A percentile compares a stretch with the other conserved stretches of the same genome.
Evolutionary conservation across 768 basidiomycete genomes (phyloP).

Genomic region (Auricularia heimuer): DNA sequence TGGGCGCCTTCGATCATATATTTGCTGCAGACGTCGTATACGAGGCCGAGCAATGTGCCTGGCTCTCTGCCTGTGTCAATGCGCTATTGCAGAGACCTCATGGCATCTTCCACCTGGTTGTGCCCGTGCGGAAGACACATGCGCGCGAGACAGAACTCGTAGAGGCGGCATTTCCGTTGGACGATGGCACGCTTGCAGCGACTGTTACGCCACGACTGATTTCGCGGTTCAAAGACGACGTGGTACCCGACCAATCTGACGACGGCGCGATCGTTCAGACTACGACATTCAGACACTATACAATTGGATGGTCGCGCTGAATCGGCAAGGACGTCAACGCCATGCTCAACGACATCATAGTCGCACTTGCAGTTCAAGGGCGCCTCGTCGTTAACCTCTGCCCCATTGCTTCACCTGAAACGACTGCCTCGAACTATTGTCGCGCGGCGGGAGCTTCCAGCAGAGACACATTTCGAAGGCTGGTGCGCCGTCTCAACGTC

Average conservation of each 20-base stretch:
- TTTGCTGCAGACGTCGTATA: conserved; percentile 49
- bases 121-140: conserved; percentile 66
- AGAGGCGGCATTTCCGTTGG: conserved; percentile 42
- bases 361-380: too few species aligned
- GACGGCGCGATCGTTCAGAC: not conserved
- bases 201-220: not conserved
- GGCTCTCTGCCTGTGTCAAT: conserved; percentile 36
- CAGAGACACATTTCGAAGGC: too few species aligned
- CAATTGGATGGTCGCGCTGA: not conserved
- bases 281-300: not conserved
- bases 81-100: conserved; percentile 25
- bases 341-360: too few species aligned
- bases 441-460: too few species aligned
- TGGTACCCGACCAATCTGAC: not conserved
- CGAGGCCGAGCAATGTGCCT: conserved; percentile 37
- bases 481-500: too few species aligned
- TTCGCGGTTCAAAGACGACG: not conserved
- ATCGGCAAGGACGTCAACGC: too few species aligned
- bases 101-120: conserved; percentile 54
- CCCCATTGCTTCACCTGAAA: too few species aligned
- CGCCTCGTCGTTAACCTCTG: too few species aligned
- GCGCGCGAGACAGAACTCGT: conserved; percentile 46
- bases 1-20: conserved; percentile 34
- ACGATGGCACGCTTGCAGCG: not conserved
- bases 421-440: too few species aligned